A percentile compares a stretch with the other conserved stretches of the same genome.
phyloP scores from a whole-genome alignment of 805 yeast species.

The Soucietia sequanensis region DNA sequence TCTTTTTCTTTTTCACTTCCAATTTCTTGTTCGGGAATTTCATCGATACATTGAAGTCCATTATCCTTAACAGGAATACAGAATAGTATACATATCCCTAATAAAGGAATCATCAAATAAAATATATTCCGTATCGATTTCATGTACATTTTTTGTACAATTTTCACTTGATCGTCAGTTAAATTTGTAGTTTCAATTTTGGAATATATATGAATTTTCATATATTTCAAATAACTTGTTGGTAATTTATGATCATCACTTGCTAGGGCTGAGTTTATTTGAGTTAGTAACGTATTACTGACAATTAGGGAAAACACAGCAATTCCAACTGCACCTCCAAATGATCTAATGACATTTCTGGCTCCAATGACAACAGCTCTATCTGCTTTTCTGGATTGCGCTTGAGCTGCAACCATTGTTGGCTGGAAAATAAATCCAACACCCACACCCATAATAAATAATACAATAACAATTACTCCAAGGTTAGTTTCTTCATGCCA shows the following conservation, averaged over 20 bases:
- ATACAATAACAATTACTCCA: slow-evolving; percentile 12
- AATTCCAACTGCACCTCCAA: slow-evolving; percentile 35
- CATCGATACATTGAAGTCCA: slow-evolving; percentile 37
- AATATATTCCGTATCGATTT: slow-evolving; percentile 29
- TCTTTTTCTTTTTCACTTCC: slow-evolving; percentile 20
- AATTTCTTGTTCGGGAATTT: slow-evolving; percentile 9
- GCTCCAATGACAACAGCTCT: slow-evolving; percentile 34
- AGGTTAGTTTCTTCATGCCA: slow-evolving; percentile 18
- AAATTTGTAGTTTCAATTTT: slow-evolving; percentile 22
- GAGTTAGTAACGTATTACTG: slow-evolving; percentile 20
- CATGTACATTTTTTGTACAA: slow-evolving; percentile 24
- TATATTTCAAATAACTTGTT: slow-evolving; percentile 10
- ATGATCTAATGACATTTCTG: slow-evolving; percentile 31
- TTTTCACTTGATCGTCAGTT: slow-evolving; percentile 15
- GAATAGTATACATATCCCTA: slow-evolving; percentile 29
- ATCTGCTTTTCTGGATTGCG: slow-evolving; percentile 27
- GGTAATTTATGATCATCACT: slow-evolving; percentile 9
- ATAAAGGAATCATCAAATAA: slow-evolving; percentile 33
- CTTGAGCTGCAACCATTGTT: slow-evolving; percentile 47
- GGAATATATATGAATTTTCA: slow-evolving; percentile 29
- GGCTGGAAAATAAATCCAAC: slow-evolving; percentile 52
- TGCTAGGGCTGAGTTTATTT: slow-evolving; percentile 14
- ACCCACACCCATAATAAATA: slow-evolving; percentile 25
- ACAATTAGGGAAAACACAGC: slow-evolving; percentile 29
- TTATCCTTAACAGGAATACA: slow-evolving; percentile 35